Base-by-base conservation (phyloP, 768 basidiomycete genomes). In the Rickenella mellea region DNA sequence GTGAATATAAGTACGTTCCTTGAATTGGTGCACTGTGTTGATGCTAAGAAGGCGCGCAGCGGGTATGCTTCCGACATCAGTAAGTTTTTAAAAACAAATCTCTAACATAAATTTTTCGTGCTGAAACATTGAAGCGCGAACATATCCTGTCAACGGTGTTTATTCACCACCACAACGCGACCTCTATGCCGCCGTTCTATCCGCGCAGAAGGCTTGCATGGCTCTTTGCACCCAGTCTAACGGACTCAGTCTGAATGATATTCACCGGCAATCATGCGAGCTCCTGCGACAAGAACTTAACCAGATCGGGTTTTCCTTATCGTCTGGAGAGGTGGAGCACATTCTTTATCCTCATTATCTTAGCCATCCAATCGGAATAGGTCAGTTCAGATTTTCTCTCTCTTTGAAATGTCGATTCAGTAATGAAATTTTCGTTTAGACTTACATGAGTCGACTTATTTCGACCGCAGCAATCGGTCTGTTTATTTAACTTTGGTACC, bases 41-140 rank as follows among this genome's bases (percentile, higher is more conserved):
- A 36, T 36, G 11, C 15, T 36, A 17, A 19, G 24, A 36, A 19
- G 6, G 10, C 27, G 32, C 47, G 46, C 50, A 89, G 87, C 47
- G 89, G 89, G 27, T 97, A 97, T 54, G 89, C 91, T 6, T 90
- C 89, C 35, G 94, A 98, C 57, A 93, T 97, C 51, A 94, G 87
- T 87, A 48, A 47, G 78, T 24, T 39, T 21, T 17, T 14, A 17
- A 11, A 9, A 7, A 28, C 1, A 20, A 33, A 39, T 1, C 29
- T 32, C 22, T 44, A 46, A 33, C 40, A 37, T 19, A 20, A 47
- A 39, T 37, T 41, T 40, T 22, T 39, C 56, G 68, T 35, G 40
- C 24, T 14, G 9, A 17, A 37, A 27, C 44, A 22, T 41, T 35
- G 26, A 37, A 89, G 85, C 88, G 15, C 83, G 87, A 27, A 91